Evolutionary conservation across 441 rosid genomes (phyloP).

Genomic region (Arabidopsis hybrid): DNA sequence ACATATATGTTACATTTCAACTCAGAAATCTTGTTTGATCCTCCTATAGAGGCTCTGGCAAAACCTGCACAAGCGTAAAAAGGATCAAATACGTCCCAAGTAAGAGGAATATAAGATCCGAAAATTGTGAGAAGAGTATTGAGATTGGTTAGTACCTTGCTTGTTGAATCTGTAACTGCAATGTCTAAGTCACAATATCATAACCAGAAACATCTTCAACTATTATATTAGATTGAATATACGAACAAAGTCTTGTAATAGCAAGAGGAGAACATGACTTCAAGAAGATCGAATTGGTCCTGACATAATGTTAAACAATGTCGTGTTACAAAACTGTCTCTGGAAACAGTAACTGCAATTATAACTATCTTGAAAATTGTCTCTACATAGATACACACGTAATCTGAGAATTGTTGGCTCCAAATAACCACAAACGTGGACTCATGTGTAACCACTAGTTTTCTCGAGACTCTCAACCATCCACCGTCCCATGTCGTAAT

Average conservation of each 20-base stretch:
- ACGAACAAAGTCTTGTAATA: background rate
- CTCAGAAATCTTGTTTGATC: background rate
- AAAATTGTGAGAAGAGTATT: background rate
- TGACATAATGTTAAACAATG: background rate
- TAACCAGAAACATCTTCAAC: background rate
- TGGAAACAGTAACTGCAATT: background rate
- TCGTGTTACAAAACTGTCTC: background rate
- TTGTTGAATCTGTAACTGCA: background rate
- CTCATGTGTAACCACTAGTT: conserved; percentile 33
- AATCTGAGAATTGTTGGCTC: background rate
- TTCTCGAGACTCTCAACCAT: conserved; percentile 30
- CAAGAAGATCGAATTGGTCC: no score
- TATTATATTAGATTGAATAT: no score
- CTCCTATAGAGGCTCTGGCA: background rate
- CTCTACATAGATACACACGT: background rate
- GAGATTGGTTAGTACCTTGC: background rate
- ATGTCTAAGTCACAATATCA: background rate
- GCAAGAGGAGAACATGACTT: background rate
- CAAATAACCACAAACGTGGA: conserved; percentile 36
- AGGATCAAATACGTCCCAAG: background rate
- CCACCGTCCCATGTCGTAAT: conserved; percentile 24
- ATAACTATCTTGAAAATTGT: conserved; percentile 4
- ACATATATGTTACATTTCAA: background rate
- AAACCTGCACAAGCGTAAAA: background rate
- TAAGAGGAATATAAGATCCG: background rate